Percentiles rank a stretch among this genome's conserved stretches.
These are phyloP conservation scores for Phytophthora melonis DNA, from an alignment of 352 stramenopile species.

Conservation along the genomic window DNA sequence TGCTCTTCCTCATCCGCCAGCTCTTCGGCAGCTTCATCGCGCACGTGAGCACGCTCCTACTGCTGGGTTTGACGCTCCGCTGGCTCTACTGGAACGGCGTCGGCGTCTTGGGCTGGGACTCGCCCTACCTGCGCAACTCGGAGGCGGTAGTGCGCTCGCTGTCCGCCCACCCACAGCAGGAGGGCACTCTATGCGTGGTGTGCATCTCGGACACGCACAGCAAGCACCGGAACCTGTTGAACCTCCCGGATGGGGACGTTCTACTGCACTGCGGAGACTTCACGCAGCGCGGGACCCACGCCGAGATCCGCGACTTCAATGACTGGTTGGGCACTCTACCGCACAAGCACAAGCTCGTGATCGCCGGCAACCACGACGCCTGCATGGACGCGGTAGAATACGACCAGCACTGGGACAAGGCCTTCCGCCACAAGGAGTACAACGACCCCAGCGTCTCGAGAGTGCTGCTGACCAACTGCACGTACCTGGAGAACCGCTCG, in stretches of 20 bases:
- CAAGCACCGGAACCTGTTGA: constrained; percentile 72
- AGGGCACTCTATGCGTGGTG: constrained; percentile 72
- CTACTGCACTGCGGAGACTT: constrained; percentile 94
- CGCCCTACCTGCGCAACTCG: constrained; percentile 55
- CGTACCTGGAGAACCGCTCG: constrained; percentile 80
- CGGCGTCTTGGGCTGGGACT: constrained; percentile 65
- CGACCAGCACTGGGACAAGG: constrained; percentile 67
- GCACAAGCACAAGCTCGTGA: constrained; percentile 80
- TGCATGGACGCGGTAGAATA: constrained; percentile 81
- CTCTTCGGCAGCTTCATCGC: constrained; percentile 4
- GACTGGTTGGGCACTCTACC: constrained; percentile 80
- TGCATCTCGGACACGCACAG: constrained; percentile 87
- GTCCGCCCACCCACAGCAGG: constrained; percentile 49
- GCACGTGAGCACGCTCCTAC: constrained; percentile 21
- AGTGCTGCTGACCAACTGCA: constrained; percentile 72
- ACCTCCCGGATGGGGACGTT: constrained; percentile 77
- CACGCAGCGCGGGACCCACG: constrained; percentile 75
- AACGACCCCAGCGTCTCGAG: constrained; percentile 66
- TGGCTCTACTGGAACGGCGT: constrained; percentile 76
- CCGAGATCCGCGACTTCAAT: constrained; percentile 80
- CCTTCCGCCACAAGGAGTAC: constrained; percentile 65
- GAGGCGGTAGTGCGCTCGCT: constrained; percentile 38
- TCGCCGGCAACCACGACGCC: constrained; percentile 87
- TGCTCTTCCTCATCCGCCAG: constrained; percentile 8
- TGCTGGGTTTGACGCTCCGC: constrained; percentile 37